A percentile compares a stretch with the other conserved stretches of the same genome.
Evolutionary conservation across 2,329 filamentous ascomycete species (phyloP).

Genomic region (Scolecobasidium constrictum): DNA sequence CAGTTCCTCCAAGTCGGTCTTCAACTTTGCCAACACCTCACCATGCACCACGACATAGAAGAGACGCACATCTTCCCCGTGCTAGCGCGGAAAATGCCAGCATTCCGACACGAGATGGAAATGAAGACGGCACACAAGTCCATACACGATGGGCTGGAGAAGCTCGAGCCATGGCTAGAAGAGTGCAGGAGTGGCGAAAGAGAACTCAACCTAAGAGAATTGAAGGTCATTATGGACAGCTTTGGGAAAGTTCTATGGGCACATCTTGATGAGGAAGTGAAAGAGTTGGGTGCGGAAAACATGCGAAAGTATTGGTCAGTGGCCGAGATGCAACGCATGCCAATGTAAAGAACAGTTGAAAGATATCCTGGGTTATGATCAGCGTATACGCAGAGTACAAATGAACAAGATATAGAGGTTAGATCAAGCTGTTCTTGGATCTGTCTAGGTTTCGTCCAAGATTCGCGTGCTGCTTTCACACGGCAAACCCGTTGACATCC

Average conservation of each 20-base stretch:
- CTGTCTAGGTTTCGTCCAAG: no score
- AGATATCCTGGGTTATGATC: no score
- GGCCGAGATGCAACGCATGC: conserved; percentile 50
- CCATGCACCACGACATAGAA: conserved; percentile 71
- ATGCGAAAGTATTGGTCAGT: conserved; percentile 75
- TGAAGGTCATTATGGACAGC: conserved; percentile 62
- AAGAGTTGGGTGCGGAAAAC: conserved; percentile 68
- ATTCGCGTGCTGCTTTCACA: neutral
- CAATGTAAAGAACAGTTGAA: conserved; percentile 8
- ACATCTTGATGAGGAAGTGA: conserved; percentile 78
- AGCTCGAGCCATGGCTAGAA: conserved; percentile 53
- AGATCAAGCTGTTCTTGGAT: no score
- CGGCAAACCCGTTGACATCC: conserved; percentile 10
- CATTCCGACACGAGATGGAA: conserved; percentile 52
- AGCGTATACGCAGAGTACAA: no score
- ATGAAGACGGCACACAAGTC: conserved; percentile 53
- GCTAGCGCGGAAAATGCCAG: conserved; percentile 67
- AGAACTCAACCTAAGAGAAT: conserved; percentile 42
- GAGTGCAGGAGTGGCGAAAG: conserved; percentile 52
- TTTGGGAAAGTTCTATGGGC: conserved; percentile 72
- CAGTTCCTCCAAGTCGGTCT: conserved; percentile 59
- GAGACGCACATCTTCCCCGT: conserved; percentile 72
- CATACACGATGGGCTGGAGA: conserved; percentile 68
- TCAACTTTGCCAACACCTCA: conserved; percentile 61
- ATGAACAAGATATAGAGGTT: no score